Evolutionary conservation across 768 basidiomycete species (phyloP).

Genomic region (Mycena polygramma): DNA sequence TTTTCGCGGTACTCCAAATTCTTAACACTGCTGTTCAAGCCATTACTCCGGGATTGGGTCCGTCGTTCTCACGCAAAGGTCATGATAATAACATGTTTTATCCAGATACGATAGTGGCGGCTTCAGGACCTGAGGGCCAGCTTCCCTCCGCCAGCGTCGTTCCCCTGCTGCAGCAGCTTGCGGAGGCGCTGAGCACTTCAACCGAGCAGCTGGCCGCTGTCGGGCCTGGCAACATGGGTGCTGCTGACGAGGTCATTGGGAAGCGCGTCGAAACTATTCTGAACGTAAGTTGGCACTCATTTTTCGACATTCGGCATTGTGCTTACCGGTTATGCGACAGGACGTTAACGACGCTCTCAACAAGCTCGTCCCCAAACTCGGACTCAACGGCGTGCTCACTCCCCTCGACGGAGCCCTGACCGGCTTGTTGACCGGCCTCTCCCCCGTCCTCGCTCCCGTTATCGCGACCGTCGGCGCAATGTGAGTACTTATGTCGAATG

Average conservation of each 20-base stretch:
- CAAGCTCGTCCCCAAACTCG: slow-evolving; percentile 23
- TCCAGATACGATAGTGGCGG: slow-evolving; percentile 3
- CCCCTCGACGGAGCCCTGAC: slow-evolving; percentile 18
- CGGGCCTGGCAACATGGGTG: slow-evolving; percentile 13
- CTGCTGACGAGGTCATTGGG: slow-evolving; percentile 13
- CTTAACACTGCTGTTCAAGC: slow-evolving; percentile 14
- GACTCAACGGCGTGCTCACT: background rate
- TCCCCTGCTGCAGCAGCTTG: slow-evolving; percentile 7
- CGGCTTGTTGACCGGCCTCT: slow-evolving; percentile 19
- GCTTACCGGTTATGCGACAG: background rate
- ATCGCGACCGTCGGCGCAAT: slow-evolving; percentile 4
- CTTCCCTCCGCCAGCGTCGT: background rate
- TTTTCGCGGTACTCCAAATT: slow-evolving; percentile 18
- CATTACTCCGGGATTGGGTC: slow-evolving; percentile 13
- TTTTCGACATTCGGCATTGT: background rate
- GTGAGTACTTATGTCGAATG: background rate
- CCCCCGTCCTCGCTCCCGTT: slow-evolving; percentile 11
- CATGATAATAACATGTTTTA: background rate
- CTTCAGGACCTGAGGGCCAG: slow-evolving; percentile 1
- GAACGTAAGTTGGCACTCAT: background rate
- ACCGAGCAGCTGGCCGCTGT: slow-evolving; percentile 6
- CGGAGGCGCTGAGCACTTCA: slow-evolving; percentile 12
- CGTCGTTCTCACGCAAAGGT: background rate
- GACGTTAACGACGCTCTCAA: slow-evolving; percentile 17
- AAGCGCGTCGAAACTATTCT: slow-evolving; percentile 16